A percentile compares a stretch with the other conserved stretches of the same genome.
phyloP scores from a whole-genome alignment of 129 eudicot species.

The Artemisia annua region DNA sequence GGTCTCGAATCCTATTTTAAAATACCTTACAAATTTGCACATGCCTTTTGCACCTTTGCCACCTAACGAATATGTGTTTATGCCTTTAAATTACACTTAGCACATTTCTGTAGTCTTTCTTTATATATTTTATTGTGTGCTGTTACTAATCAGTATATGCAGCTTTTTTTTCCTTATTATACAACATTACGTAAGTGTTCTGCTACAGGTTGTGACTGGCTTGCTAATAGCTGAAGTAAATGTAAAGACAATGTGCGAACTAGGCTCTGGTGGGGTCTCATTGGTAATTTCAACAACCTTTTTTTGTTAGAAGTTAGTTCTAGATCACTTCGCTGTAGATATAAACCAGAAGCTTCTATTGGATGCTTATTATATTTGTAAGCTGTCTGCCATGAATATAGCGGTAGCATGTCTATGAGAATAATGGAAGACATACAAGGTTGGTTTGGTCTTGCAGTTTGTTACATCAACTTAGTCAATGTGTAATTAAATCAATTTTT shows the following conservation, averaged over 20 bases:
- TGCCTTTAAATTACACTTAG: background rate
- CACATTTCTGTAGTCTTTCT: background rate
- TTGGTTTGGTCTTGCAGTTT: too few relatives aligned
- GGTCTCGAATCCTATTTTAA: too few relatives aligned
- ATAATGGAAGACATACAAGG: too few relatives aligned
- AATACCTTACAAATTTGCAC: too few relatives aligned
- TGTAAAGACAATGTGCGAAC: slow-evolving; percentile 92
- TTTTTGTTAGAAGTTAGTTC: slow-evolving; percentile 14
- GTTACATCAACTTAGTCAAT: too few relatives aligned
- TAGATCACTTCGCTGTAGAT: slow-evolving; percentile 10
- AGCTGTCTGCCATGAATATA: too few relatives aligned
- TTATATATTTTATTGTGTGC: background rate
- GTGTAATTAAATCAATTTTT: too few relatives aligned
- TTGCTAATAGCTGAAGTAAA: slow-evolving; percentile 94
- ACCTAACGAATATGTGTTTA: slow-evolving; percentile 4
- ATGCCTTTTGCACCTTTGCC: background rate
- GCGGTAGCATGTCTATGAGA: too few relatives aligned
- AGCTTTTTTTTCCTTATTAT: background rate
- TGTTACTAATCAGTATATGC: slow-evolving; percentile 9
- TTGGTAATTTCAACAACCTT: slow-evolving; percentile 54
- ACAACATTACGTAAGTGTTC: slow-evolving; percentile 1
- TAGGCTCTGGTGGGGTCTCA: slow-evolving; percentile 97
- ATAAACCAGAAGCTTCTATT: slow-evolving; percentile 9
- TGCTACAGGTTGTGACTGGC: slow-evolving; percentile 83
- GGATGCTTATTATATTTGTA: slow-evolving; percentile 5